These are phyloP conservation scores for Colletotrichum horii DNA, from an alignment of 2,329 filamentous ascomycete genomes.

Conservation along the genomic window DNA sequence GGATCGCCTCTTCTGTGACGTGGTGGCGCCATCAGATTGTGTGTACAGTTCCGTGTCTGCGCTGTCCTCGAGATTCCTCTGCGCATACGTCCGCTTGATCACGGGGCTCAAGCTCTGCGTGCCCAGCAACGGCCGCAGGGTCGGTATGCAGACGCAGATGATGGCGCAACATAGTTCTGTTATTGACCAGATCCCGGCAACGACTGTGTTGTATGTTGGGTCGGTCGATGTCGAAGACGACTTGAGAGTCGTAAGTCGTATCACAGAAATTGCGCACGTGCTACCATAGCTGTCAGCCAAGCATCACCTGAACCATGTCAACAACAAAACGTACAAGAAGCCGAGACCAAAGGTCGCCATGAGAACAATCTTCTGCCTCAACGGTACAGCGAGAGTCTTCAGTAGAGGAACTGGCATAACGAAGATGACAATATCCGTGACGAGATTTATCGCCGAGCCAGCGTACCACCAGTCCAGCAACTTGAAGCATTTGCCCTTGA, in stretches of 20 bases:
- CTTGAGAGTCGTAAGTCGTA: conserved; percentile 35
- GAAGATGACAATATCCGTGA: conserved; percentile 30
- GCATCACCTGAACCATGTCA: rapidly evolving
- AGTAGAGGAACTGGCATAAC: conserved; percentile 28
- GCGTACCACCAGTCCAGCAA: conserved; percentile 30
- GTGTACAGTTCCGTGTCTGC: not conserved
- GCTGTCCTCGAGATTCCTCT: not conserved
- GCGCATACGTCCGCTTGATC: not conserved
- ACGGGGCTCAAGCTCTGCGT: not conserved
- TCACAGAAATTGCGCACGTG: conserved; percentile 28
- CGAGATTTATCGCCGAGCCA: conserved; percentile 30
- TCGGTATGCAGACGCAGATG: conserved; percentile 43
- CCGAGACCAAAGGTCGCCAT: conserved; percentile 27
- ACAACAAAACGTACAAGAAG: conserved; percentile 25
- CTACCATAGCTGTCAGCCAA: not conserved
- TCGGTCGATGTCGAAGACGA: conserved; percentile 32
- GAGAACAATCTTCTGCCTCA: conserved; percentile 25
- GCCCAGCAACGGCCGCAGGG: conserved; percentile 34
- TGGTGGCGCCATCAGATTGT: not conserved
- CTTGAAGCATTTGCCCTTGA: conserved; percentile 27
- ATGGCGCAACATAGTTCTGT: conserved; percentile 44
- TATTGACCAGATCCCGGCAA: conserved; percentile 37
- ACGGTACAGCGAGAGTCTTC: conserved; percentile 20
- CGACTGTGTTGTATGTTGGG: conserved; percentile 35
- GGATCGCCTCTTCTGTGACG: not conserved